phyloP scores from a whole-genome alignment of 495 filamentous ascomycete species.

The Podospora comata region DNA sequence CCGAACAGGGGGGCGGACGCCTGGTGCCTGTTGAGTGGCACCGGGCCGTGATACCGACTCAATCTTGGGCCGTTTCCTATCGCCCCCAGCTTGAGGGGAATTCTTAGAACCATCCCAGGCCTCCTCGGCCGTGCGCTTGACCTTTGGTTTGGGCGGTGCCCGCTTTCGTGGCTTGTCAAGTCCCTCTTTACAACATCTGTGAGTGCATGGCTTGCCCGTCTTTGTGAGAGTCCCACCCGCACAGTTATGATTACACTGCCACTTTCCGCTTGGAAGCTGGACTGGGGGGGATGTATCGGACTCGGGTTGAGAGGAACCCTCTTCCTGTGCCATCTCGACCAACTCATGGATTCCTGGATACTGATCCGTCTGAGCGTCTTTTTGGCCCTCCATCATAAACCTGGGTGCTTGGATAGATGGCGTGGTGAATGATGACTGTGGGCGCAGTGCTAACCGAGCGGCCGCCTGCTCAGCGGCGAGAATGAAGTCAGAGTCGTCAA shows the following conservation, averaged over 20 bases:
- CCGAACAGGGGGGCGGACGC: neutral
- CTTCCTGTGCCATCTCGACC: slow-evolving; percentile 16
- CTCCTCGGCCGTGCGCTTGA: slow-evolving; percentile 9
- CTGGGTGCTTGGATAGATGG: slow-evolving; percentile 19
- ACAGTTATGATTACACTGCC: slow-evolving; percentile 80
- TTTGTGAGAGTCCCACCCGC: slow-evolving; percentile 65
- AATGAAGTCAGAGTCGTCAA: slow-evolving; percentile 29
- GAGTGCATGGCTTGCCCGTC: slow-evolving; percentile 49
- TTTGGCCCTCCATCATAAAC: slow-evolving; percentile 15
- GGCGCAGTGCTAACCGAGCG: slow-evolving; percentile 10
- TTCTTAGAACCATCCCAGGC: neutral
- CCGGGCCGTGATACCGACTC: neutral
- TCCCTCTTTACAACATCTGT: slow-evolving; percentile 86
- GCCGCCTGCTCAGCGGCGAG: slow-evolving; percentile 24
- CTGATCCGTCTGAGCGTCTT: neutral
- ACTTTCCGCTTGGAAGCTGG: slow-evolving; percentile 76
- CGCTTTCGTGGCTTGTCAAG: slow-evolving; percentile 71
- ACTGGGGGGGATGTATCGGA: slow-evolving; percentile 40
- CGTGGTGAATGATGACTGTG: slow-evolving; percentile 13
- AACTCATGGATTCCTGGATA: slow-evolving; percentile 36
- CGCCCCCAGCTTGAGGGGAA: neutral
- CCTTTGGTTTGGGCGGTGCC: slow-evolving; percentile 38
- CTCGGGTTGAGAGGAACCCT: slow-evolving; percentile 20
- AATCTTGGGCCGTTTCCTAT: slow-evolving; percentile 10
- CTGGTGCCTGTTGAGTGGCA: neutral